These are phyloP conservation scores for Keithomyces neogunnii DNA, from an alignment of 2,329 filamentous ascomycete genomes.

Conservation along the genomic window DNA sequence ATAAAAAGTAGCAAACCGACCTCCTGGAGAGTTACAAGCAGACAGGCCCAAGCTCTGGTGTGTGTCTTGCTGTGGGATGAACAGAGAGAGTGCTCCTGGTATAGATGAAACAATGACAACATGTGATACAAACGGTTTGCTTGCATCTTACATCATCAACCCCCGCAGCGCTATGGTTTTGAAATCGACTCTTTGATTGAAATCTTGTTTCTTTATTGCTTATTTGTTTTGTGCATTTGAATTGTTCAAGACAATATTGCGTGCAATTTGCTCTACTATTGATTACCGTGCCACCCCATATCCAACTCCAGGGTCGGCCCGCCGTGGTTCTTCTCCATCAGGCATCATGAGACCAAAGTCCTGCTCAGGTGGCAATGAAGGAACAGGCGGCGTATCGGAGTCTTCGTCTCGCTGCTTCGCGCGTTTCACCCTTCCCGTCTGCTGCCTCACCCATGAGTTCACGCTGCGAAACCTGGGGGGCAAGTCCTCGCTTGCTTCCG, in stretches of 20 bases:
- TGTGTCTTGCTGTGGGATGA: background rate
- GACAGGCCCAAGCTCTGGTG: background rate
- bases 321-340: constrained; percentile 37
- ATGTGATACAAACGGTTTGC: too few relatives aligned
- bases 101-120: background rate
- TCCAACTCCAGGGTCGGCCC: constrained; percentile 21
- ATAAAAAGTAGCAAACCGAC: background rate
- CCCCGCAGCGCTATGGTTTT: background rate
- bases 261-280: background rate
- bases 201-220: background rate
- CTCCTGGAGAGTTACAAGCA: background rate
- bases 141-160: background rate
- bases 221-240: background rate
- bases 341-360: constrained; percentile 43
- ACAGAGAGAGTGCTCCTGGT: background rate
- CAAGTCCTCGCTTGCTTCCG: constrained; percentile 42
- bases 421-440: constrained; percentile 44
- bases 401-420: constrained; percentile 29
- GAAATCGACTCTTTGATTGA: background rate
- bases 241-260: too few relatives aligned
- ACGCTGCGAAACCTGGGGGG: constrained; percentile 49
- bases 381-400: constrained; percentile 29
- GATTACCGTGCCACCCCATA: constrained; percentile 5
- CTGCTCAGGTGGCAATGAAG: constrained; percentile 34
- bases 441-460: constrained; percentile 57